Evolutionary conservation across 1,139 yeast species (phyloP).

Genomic region (Taiozyma onychis): DNA sequence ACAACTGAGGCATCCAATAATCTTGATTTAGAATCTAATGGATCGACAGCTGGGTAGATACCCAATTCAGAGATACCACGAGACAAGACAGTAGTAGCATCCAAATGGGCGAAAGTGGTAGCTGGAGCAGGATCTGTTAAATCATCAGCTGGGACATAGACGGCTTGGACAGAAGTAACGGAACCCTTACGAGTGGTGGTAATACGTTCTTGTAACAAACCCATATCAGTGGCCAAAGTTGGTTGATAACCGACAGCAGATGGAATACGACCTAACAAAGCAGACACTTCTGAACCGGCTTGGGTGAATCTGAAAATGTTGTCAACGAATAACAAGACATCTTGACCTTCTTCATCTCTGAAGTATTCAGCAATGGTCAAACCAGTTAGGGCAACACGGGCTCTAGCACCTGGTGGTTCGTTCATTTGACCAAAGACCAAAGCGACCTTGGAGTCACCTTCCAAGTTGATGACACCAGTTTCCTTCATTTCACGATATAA

Average conservation of each 20-base stretch:
- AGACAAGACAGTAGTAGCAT: conserved; percentile 99
- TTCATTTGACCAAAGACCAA: conserved; percentile 99
- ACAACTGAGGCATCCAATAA: conserved; percentile 95
- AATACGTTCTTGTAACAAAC: conserved; percentile 99
- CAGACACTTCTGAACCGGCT: conserved; percentile 99
- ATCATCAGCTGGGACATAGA: conserved; percentile 99
- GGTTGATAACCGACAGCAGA: conserved; percentile 99
- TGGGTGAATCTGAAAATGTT: conserved; percentile 99
- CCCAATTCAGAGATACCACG: conserved; percentile 99
- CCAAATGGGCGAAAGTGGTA: conserved; percentile 99
- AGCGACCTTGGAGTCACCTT: conserved; percentile 99
- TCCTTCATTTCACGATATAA: conserved; percentile 99
- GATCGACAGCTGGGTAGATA: conserved; percentile 99
- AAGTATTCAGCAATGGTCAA: conserved; percentile 99
- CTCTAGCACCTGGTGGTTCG: conserved; percentile 99
- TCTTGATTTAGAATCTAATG: conserved; percentile 99
- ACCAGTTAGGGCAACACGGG: conserved; percentile 99
- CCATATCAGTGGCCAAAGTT: conserved; percentile 99
- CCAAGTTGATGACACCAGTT: conserved; percentile 99
- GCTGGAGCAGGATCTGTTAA: conserved; percentile 99
- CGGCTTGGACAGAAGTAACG: conserved; percentile 99
- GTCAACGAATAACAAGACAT: conserved; percentile 98
- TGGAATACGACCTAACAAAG: conserved; percentile 99
- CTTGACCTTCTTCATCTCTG: conserved; percentile 99
- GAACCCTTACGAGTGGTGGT: conserved; percentile 99